Base-by-base conservation (phyloP, 2,329 filamentous ascomycete species). In the Pseudocercospora vitis region DNA sequence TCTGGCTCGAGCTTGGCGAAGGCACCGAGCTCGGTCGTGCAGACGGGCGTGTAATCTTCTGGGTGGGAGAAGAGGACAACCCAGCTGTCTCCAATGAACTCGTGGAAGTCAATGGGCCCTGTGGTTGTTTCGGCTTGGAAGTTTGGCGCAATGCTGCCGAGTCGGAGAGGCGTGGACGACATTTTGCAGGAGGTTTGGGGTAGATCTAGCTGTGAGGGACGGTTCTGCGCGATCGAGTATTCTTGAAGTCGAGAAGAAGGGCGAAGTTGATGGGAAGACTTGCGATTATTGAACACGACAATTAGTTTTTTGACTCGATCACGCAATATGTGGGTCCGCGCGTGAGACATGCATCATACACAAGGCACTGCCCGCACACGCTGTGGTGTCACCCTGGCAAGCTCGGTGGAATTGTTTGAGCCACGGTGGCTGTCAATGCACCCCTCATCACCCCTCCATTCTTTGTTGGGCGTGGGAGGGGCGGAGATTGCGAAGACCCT, bases 11-110 rank as follows among this genome's bases (percentile, higher is more conserved):
- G 78, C 71, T 83, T 83, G 33, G 81, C 80, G 68, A 84, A 84
- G 29, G 81, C 81, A 56, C 81, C 82, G 46, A 84, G 76, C 73
- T 84, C 81, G 48, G 81, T 85, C 53, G 82, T 84, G 76, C 82
- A 82, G 59, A 82, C 79, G 45, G 79, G 79, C 6, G 79, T 82
- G 73, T 79, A 81, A 69, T 79, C 77, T 64, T 78, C 84, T 37
- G 85, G 84, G 74, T 88, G 84, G 39, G 84, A 87, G 79, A 88
- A 88, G 62, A 88, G 78, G 59, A 88, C 77, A 56, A 84, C 81
- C 84, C 84, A 88, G 64, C 78, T 83, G 75, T 86, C 77, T 65
- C 83, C 84, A 62, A 87, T 85, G 77, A 82, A 88, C 64, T 86
- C 76, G 75, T 88, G 85, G 78, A 88, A 88, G 73, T 86, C 78